These are phyloP conservation scores for Sclerotinia sclerotiorum DNA, from an alignment of 2,329 filamentous ascomycete species.

Conservation along the genomic window DNA sequence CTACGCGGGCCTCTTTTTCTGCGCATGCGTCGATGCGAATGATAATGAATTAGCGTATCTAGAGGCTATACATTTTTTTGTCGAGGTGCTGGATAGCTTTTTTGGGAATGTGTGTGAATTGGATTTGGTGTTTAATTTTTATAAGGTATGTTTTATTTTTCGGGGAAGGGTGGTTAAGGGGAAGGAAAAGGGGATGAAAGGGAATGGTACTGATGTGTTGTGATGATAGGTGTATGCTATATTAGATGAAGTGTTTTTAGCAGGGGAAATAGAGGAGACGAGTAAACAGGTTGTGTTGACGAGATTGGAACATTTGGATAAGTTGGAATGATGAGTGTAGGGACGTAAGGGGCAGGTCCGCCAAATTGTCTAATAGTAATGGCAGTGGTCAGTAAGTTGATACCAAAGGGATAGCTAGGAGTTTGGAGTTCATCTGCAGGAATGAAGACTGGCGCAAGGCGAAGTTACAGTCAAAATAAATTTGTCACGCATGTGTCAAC, in stretches of 20 bases:
- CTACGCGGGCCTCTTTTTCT: constrained; percentile 98
- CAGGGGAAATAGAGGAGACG: constrained; percentile 97
- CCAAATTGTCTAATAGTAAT: neutral
- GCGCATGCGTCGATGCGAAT: constrained; percentile 97
- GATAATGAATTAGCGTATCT: constrained; percentile 97
- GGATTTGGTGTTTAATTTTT: constrained; percentile 82
- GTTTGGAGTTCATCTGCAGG: constrained; percentile 8
- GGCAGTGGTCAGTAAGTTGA: constrained; percentile 5
- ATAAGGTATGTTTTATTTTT: constrained; percentile 51
- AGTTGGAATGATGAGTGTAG: constrained; percentile 75
- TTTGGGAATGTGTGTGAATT: constrained; percentile 99
- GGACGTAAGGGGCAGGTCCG: neutral
- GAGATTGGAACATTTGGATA: constrained; percentile 90
- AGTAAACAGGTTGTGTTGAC: constrained; percentile 98
- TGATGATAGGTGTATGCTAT: constrained; percentile 84
- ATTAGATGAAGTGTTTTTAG: constrained; percentile 95
- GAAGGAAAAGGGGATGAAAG: neutral
- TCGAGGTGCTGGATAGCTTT: constrained; percentile 97
- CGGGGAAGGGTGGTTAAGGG: neutral
- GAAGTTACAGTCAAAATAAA: constrained; percentile 6
- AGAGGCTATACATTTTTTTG: constrained; percentile 98
- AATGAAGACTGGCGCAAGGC: neutral
- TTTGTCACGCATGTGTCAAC: constrained; percentile 13
- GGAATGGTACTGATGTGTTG: constrained; percentile 16
- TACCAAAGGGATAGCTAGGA: constrained; percentile 15